Evolutionary conservation across 345 rosid species (phyloP), one percentile per base, ranked within the genome.

Genomic region (Brassica napus): DNA sequence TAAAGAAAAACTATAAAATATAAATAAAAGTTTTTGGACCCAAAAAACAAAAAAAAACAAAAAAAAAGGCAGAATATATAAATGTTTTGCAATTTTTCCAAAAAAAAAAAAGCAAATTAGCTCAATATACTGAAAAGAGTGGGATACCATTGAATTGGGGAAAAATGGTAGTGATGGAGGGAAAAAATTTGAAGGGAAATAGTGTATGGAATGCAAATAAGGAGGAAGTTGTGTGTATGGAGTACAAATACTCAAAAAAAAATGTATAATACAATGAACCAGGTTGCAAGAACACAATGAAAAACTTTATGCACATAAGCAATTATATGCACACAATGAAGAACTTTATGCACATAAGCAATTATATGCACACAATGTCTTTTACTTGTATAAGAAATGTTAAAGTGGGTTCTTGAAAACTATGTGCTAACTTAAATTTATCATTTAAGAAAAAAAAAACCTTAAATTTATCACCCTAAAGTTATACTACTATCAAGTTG

Each of bases 321-420:
- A 55, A 70, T 69, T 39, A 69, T 69, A 54, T 69, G 74, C 74
- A 28, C 60, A 47, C 1, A 4, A 1, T 34, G 37, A 42, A 42
- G 3, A 42, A 9, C 11, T 42, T 11, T 37, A 47, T 47, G 52
- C 52, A 44, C 52, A 54, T 5, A 34, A 32, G 42, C 62, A 52
- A 69, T 69, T 39, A 70, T 70, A 54, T 70, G 74, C 74, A 32
- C 49, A 54, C 1, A 2, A 3, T 34, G 21, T 55, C 52, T 55
- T 31, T 71, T 28, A 57, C 49, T 28, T 21, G 31, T 31, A 49
- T 10, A 18, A 32, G 14, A 32, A 69, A 30, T 10, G 11, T 10
- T 16, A 57, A 71, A 34, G 23, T 34, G 65, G 49, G 37, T 57
- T 12, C 21, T 31, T 69, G 8, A 30, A 54, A 15, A 1, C 5